Conservation (phyloP, 305 asterid species). For the Euphrasia arctica region DNA sequence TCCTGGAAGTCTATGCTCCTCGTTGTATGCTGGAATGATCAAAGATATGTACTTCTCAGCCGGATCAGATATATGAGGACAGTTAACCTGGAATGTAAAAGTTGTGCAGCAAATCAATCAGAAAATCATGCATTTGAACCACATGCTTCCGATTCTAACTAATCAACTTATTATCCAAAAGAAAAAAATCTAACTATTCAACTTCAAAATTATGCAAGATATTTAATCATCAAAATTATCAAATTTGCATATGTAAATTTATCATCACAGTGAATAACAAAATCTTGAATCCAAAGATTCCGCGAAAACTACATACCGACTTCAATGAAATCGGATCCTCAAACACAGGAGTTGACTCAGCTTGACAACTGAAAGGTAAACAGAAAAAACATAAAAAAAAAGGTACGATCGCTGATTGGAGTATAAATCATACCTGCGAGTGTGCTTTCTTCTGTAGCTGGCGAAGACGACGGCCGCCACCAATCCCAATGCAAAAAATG, state of each 20-base stretch:
- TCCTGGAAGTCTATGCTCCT: constrained; percentile 67
- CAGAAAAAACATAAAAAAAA: constrained; percentile 11
- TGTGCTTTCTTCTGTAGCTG: constrained; percentile 53
- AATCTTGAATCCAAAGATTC: neutral
- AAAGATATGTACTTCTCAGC: constrained; percentile 88
- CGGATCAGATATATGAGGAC: constrained; percentile 75
- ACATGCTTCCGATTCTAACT: constrained; percentile 12
- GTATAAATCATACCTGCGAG: constrained; percentile 45
- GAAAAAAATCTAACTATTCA: neutral
- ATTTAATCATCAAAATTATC: neutral
- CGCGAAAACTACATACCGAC: constrained; percentile 35
- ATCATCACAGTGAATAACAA: constrained; percentile 1
- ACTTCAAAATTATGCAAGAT: neutral
- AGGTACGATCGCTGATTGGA: neutral
- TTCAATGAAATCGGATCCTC: constrained; percentile 95
- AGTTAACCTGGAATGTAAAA: constrained; percentile 56
- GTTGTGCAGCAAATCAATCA: constrained; percentile 17
- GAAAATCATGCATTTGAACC: constrained; percentile 5
- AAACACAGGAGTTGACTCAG: constrained; percentile 69
- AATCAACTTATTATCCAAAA: neutral
- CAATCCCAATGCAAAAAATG: constrained; percentile 44
- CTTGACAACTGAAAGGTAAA: constrained; percentile 45
- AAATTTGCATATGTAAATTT: neutral
- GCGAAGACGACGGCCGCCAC: constrained; percentile 52
- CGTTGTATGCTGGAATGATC: constrained; percentile 69